Percentiles rank a stretch among this genome's conserved stretches.
Conservation (phyloP, 371 early-diverging fungal species). For the Syncephalastrum contaminatum region DNA sequence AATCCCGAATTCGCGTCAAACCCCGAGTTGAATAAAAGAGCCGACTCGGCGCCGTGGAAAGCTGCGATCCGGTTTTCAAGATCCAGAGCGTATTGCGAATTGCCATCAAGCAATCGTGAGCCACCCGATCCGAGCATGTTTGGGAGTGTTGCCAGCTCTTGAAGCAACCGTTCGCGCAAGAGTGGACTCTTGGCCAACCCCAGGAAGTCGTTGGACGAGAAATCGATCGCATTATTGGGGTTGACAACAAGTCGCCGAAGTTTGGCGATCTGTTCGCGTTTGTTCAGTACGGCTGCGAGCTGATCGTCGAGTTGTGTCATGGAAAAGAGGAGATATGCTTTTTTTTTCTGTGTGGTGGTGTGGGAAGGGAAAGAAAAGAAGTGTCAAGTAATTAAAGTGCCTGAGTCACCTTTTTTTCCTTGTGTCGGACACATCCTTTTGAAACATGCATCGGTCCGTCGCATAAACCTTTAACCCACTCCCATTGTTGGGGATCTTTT, state of each 20-base stretch:
- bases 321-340: background rate
- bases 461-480: too few relatives aligned
- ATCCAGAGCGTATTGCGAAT: slow-evolving; percentile 57
- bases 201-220: slow-evolving; percentile 83
- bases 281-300: slow-evolving; percentile 19
- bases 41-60: slow-evolving; percentile 63
- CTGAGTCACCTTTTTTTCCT: too few relatives aligned
- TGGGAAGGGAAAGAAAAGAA: too few relatives aligned
- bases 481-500: too few relatives aligned
- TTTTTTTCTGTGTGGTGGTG: too few relatives aligned
- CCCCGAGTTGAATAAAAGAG: slow-evolving; percentile 81
- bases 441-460: too few relatives aligned
- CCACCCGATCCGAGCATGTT: slow-evolving; percentile 73
- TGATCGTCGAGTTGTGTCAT: slow-evolving; percentile 26
- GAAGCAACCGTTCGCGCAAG: slow-evolving; percentile 43
- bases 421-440: too few relatives aligned
- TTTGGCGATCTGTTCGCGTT: slow-evolving; percentile 42
- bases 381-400: too few relatives aligned
- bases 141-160: slow-evolving; percentile 37
- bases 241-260: slow-evolving; percentile 44
- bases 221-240: slow-evolving; percentile 52
- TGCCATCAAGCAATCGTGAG: slow-evolving; percentile 76
- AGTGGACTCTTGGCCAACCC: slow-evolving; percentile 58
- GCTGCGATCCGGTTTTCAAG: slow-evolving; percentile 63
- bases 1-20: slow-evolving; percentile 81